phyloP scores from a whole-genome alignment of 2,329 filamentous ascomycete genomes.

The Curvularia eragrostidis region DNA sequence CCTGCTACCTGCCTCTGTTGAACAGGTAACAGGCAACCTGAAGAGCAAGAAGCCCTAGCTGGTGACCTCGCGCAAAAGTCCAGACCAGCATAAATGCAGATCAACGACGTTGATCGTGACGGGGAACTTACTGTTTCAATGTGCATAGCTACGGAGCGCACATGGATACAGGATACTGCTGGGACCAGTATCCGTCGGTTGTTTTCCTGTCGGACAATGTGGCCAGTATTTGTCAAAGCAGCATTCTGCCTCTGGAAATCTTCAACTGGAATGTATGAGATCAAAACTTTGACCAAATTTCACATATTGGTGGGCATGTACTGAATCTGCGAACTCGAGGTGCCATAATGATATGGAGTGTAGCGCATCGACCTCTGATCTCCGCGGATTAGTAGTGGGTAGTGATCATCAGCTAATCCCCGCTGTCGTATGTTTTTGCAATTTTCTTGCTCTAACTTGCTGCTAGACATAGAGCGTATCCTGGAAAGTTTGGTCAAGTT shows the following conservation, averaged over 20 bases:
- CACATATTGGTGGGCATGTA: no score
- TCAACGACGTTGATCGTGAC: constrained; percentile 40
- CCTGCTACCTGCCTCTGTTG: constrained; percentile 49
- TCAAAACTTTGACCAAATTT: no score
- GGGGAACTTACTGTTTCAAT: constrained; percentile 13
- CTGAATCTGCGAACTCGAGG: no score
- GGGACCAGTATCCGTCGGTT: constrained; percentile 8
- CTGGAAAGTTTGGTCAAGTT: neutral
- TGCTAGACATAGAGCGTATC: neutral
- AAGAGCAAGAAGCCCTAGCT: constrained; percentile 22
- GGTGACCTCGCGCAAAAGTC: constrained; percentile 46
- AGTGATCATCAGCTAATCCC: neutral
- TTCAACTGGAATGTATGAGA: no score
- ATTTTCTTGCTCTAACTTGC: neutral
- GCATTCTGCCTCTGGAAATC: no score
- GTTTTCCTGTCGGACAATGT: constrained; percentile 22
- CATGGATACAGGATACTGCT: constrained; percentile 33
- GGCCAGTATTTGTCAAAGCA: constrained; percentile 29
- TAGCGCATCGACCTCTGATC: no score
- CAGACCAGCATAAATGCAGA: constrained; percentile 31
- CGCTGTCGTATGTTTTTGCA: neutral
- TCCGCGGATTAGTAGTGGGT: no score
- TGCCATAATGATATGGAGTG: no score
- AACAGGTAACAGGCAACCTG: constrained; percentile 37
- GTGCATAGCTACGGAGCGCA: constrained; percentile 27